These are phyloP conservation scores for Cicer chorassanicum DNA, from an alignment of 306 rosid species.

Conservation along the genomic window DNA sequence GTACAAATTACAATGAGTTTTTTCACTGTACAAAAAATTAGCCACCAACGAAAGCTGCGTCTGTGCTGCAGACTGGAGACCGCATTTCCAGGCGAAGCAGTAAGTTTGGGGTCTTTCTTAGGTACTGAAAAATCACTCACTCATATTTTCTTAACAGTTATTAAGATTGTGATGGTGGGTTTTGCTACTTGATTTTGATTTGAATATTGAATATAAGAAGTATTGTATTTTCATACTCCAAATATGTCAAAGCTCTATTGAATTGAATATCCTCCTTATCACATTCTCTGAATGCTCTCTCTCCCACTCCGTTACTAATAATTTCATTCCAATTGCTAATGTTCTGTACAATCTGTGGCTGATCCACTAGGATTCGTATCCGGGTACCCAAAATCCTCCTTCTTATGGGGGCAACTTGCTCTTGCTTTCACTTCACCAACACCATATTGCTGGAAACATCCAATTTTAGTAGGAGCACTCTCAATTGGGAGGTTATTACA, in stretches of 20 bases:
- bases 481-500: too few species aligned
- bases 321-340: neutral
- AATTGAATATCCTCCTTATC: neutral
- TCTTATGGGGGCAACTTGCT: too few species aligned
- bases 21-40: too few species aligned
- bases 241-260: neutral
- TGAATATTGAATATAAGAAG: conserved; percentile 10
- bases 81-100: neutral
- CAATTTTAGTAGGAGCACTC: too few species aligned
- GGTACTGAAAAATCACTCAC: neutral
- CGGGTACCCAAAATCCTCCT: too few species aligned
- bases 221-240: neutral
- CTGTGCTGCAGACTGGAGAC: conserved; percentile 1
- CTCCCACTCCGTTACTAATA: neutral
- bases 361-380: too few species aligned
- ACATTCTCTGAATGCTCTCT: neutral
- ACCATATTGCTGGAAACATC: too few species aligned
- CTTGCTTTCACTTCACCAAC: too few species aligned
- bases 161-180: neutral
- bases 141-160: neutral
- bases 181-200: neutral
- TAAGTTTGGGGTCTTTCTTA: conserved; percentile 18
- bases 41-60: neutral
- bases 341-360: too few species aligned
- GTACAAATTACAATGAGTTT: too few species aligned